These are phyloP conservation scores for barley (Hordeum vulgare) DNA, from an alignment of 176 grass and related monocot genomes.

Conservation along the genomic window DNA sequence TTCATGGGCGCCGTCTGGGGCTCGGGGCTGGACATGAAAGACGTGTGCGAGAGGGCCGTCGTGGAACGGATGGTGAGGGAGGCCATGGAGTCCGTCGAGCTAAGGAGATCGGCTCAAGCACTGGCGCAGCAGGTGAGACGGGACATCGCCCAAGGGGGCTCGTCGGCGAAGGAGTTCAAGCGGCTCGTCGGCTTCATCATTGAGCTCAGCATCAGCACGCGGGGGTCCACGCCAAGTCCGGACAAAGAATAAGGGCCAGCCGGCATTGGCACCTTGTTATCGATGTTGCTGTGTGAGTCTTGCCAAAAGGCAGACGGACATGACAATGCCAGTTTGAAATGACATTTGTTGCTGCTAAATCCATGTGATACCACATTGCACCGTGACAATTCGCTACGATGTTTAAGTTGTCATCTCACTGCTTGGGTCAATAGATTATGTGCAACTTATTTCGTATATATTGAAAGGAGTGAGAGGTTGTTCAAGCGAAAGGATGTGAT, in stretches of 20 bases:
- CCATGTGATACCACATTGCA: too few species aligned
- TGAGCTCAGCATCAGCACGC: conserved; percentile 12
- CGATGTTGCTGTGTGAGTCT: background rate
- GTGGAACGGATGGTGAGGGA: conserved; percentile 40
- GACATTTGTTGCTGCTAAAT: background rate
- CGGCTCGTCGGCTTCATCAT: conserved; percentile 33
- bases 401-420: too few species aligned
- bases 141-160: background rate
- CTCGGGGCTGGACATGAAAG: conserved; percentile 50
- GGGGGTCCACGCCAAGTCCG: background rate
- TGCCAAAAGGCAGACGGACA: background rate
- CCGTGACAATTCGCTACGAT: too few species aligned
- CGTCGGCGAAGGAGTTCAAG: conserved; percentile 15
- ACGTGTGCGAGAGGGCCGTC: conserved; percentile 32
- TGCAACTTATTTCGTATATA: too few species aligned
- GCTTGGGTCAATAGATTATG: too few species aligned
- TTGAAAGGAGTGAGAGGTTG: too few species aligned
- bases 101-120: background rate
- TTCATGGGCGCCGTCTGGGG: conserved; percentile 34
- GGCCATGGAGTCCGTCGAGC: conserved; percentile 22
- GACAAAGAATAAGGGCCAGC: background rate
- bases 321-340: background rate
- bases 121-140: conserved; percentile 11
- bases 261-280: background rate
- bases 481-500: too few species aligned